Evolutionary conservation across 768 basidiomycete genomes (phyloP).

Genomic region (Dictyophora rubrovolvata): DNA sequence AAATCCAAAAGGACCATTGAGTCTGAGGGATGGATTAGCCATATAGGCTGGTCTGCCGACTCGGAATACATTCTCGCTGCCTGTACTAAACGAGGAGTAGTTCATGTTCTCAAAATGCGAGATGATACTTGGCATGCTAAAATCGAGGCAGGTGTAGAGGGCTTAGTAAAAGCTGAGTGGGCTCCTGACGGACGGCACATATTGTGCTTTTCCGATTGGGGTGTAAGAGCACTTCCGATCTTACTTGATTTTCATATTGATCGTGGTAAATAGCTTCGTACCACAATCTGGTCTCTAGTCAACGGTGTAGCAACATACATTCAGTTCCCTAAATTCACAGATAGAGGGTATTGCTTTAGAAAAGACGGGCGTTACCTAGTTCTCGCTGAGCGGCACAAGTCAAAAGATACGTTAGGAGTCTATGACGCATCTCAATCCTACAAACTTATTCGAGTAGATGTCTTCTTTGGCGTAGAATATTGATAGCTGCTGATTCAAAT

Average conservation of each 20-base stretch:
- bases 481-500: conserved; percentile 8
- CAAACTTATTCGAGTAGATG: conserved; percentile 55
- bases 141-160: conserved; percentile 75
- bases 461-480: neutral
- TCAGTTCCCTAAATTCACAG: conserved; percentile 75
- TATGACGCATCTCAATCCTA: conserved; percentile 68
- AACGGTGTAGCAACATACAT: conserved; percentile 72
- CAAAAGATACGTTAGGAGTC: conserved; percentile 77
- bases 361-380: conserved; percentile 76
- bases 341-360: conserved; percentile 71
- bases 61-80: conserved; percentile 80
- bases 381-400: conserved; percentile 81
- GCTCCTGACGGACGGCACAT: conserved; percentile 75
- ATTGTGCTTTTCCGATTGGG: conserved; percentile 89
- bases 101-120: conserved; percentile 68
- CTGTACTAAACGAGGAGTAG: conserved; percentile 58
- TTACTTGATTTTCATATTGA: neutral
- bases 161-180: conserved; percentile 84
- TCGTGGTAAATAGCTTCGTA: conserved; percentile 49
- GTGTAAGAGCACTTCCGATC: conserved; percentile 43
- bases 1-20: conserved; percentile 10
- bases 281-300: conserved; percentile 77
- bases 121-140: conserved; percentile 72
- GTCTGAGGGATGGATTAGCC: conserved; percentile 46
- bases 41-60: conserved; percentile 79